Evolutionary conservation across 1,139 yeast genomes (phyloP).

Genomic region (Geotrichum europaeum): DNA sequence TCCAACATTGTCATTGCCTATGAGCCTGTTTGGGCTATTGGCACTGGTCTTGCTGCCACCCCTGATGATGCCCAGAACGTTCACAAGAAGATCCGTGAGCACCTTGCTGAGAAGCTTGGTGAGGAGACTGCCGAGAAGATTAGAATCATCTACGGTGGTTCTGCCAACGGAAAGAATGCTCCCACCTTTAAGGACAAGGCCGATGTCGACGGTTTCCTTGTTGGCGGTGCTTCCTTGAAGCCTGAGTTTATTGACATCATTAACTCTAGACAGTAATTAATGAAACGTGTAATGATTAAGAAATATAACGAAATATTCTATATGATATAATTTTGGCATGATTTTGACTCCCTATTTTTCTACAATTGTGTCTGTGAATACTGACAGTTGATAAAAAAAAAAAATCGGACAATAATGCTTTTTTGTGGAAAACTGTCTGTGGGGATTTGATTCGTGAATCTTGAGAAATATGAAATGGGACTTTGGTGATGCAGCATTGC

Average conservation of each 20-base stretch:
- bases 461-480: neutral
- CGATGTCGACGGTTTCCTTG: constrained; percentile 97
- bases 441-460: neutral
- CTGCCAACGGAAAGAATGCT: constrained; percentile 95
- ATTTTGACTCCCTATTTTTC: neutral
- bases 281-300: neutral
- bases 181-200: constrained; percentile 82
- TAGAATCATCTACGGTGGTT: constrained; percentile 97
- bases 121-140: constrained; percentile 64
- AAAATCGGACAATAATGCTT: neutral
- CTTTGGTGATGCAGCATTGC: neutral
- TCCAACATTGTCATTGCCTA: constrained; percentile 88
- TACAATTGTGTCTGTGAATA: neutral
- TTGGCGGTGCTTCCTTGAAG: constrained; percentile 98
- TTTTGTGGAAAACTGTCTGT: neutral
- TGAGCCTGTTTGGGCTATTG: constrained; percentile 99
- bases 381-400: neutral
- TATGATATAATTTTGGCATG: neutral
- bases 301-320: neutral
- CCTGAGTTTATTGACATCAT: constrained; percentile 95
- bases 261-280: constrained; percentile 72
- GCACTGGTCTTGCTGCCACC: constrained; percentile 99
- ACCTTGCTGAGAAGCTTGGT: constrained; percentile 72
- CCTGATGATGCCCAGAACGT: constrained; percentile 92
- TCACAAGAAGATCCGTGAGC: constrained; percentile 82